Conservation (phyloP, 306 rosid species). For the Cucurbita maxima region DNA sequence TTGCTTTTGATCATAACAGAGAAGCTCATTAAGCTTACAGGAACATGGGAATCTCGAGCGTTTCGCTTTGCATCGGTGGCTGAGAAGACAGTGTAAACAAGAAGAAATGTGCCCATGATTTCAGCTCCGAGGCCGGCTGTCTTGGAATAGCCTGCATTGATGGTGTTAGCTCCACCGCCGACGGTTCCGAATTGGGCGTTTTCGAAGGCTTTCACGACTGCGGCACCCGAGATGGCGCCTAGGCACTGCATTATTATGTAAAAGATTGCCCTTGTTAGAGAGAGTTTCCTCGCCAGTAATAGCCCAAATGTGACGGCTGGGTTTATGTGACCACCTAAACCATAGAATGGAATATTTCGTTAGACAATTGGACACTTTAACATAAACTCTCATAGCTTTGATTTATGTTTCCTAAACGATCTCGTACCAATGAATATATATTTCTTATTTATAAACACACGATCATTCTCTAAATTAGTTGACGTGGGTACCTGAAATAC, state of each 20-base stretch:
- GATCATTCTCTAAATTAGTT: no score
- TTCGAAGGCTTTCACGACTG: background rate
- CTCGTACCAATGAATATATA: no score
- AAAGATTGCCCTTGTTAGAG: background rate
- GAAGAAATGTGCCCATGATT: background rate
- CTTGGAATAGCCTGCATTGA: background rate
- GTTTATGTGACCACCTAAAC: background rate
- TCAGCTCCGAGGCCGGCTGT: background rate
- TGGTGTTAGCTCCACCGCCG: background rate
- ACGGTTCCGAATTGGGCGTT: background rate
- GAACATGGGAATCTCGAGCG: background rate
- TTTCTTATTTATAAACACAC: no score
- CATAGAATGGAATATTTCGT: no score
- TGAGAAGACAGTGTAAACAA: background rate
- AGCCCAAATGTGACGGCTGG: background rate
- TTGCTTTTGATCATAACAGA: background rate
- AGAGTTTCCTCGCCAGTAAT: background rate
- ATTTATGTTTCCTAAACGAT: no score
- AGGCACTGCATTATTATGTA: background rate
- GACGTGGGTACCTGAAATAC: background rate
- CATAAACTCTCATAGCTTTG: no score
- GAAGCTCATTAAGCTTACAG: background rate
- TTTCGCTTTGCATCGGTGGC: background rate
- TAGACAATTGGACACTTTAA: no score
- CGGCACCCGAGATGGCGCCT: background rate